Evolutionary conservation across 2,329 filamentous ascomycete species (phyloP), one percentile per base, ranked within the genome.

Genomic region (Coniosporium tulheliwenetii): DNA sequence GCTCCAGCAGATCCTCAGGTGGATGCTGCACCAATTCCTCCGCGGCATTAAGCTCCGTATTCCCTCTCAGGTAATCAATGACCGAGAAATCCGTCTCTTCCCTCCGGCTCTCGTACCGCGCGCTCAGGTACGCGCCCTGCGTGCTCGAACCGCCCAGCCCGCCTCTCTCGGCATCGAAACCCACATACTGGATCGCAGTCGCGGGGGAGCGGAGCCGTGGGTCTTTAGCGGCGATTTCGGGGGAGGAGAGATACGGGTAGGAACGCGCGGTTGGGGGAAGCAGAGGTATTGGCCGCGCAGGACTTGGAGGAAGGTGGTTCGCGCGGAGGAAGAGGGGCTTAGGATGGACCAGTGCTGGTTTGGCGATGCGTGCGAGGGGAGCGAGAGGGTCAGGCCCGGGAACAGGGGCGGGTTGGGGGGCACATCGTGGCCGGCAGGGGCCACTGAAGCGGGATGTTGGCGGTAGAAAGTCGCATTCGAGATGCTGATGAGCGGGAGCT

Each of bases 51-150:
- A 95, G 66, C 45, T 87, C 75, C 2, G 81, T 93, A 52, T 91
- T 80, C 0, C 86, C 86, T 10, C 77, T 71, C 13, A 98, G 62
- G 55, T 85, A 96, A 60, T 93, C 79, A 39, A 71, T 63, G 2
- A 96, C 70, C 0, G 81, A 84, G 60, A 89, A 93, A 58, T 96
- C 91, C 1, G 83, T 93, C 41, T 77, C 79, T 61, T 95, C 89
- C 30, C 85, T 72, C 32, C 81, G 69, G 44, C 82, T 87, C 66
- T 98, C 91, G 57, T 96, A 98, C 33, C 91, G 72, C 12, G 86
- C 86, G 44, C 84, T 86, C 13, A 96, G 64, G 56, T 95, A 95
- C 4, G 85, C 79, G 14, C 82, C 81, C n/a, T 75, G 69, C 0
- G 72, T 70, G 5, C 69, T 67, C n/a, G 65, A 64, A 2, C 71